These are phyloP conservation scores for Metschnikowia sp. DNA, from an alignment of 805 yeast species.

Conservation along the genomic window DNA sequence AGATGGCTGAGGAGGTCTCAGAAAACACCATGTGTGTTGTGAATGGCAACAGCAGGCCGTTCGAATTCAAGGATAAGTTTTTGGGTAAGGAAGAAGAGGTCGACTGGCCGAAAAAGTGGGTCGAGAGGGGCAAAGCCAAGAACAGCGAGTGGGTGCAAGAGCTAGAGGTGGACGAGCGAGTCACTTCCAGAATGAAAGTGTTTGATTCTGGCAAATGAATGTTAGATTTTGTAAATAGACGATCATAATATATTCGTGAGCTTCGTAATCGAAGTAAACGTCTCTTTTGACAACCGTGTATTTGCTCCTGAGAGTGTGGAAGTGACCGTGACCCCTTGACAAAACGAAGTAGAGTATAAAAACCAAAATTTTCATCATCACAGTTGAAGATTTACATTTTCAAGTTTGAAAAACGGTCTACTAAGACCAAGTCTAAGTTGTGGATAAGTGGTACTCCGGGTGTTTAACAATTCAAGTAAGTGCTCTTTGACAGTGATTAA, in stretches of 20 bases:
- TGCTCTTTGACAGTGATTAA: no score
- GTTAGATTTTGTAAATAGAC: neutral
- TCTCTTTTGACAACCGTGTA: no score
- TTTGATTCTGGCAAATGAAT: slow-evolving; percentile 24
- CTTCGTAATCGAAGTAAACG: no score
- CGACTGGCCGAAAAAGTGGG: slow-evolving; percentile 54
- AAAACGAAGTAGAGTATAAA: no score
- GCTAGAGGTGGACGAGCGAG: slow-evolving; percentile 64
- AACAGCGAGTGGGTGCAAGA: slow-evolving; percentile 88
- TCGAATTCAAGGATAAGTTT: slow-evolving; percentile 40
- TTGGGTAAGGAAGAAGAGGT: slow-evolving; percentile 23
- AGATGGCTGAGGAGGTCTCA: slow-evolving; percentile 66
- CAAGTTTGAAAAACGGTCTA: no score
- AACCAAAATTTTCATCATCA: no score
- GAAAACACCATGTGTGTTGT: slow-evolving; percentile 51
- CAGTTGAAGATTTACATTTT: no score
- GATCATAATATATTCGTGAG: neutral
- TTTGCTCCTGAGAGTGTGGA: no score
- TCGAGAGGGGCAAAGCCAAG: slow-evolving; percentile 65
- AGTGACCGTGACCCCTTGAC: no score
- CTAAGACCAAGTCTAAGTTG: no score
- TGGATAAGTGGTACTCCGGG: no score
- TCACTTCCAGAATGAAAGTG: slow-evolving; percentile 50
- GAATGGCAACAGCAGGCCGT: slow-evolving; percentile 52
- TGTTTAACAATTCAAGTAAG: no score